Base-by-base conservation (phyloP, 495 filamentous ascomycete species). In the Podospora comata region DNA sequence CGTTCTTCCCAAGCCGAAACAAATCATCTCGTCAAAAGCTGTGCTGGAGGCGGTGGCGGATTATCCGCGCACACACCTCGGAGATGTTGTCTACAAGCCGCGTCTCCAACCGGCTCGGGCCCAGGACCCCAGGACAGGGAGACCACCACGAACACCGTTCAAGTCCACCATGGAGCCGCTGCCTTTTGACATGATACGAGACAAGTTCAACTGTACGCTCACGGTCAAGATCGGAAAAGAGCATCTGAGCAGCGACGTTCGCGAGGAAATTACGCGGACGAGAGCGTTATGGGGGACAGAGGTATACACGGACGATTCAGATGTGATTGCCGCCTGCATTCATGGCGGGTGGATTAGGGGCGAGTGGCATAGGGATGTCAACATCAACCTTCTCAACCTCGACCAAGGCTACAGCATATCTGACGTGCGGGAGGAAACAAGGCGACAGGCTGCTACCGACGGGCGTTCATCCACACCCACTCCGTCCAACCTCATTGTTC, bases 271-370 rank as follows among this genome's bases (percentile, higher is more conserved):
- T 70, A 94, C 91, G 23, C 78, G 85, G 6, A 84, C 89, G 16
- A 86, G 90, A 57, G 89, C 91, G 2, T 77, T 99, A 2, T 99
- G 94, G 94, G 95, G 95, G 11, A 94, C 92, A 0, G 92, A 93
- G 20, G 84, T 98, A 5, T 98, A 99, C 76, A 97, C 93, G 0
- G 96, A 98, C 71, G 96, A 99, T 79, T 96, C 93, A 0, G 96
- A 99, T 75, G 86, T 93, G 5, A 85, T 99, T 61, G 96, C 94
- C 0, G 94, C 93, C 3, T 93, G 94, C 66, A 95, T 98, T 66
- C 95, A 99, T 77, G 87, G 89, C 16, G 96, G 96, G 9, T 97
- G 90, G 86, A 90, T 99, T 67, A 88, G 91, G 11, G 95, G 94
- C 28, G 92, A 91, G 68, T 96, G 93, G 90, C 85, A 87, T 19